These are phyloP conservation scores for Dipodascus albidus DNA, from an alignment of 805 yeast genomes.

Conservation along the genomic window DNA sequence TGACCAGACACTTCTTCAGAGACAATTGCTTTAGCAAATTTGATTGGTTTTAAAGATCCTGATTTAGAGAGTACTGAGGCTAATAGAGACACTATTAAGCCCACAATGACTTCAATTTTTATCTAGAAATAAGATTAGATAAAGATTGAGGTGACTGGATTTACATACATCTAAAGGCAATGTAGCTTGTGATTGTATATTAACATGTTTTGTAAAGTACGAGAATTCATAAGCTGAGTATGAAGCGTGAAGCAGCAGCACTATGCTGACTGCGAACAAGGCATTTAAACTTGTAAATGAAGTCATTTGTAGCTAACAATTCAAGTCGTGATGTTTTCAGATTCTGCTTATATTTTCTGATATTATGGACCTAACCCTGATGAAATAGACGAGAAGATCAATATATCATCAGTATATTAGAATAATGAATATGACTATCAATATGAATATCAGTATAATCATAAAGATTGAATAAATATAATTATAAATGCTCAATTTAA, in stretches of 20 bases:
- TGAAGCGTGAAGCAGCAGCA: background rate
- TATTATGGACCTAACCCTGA: background rate
- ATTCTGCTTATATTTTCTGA: background rate
- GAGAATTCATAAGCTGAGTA: constrained; percentile 4
- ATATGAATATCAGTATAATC: too few relatives aligned
- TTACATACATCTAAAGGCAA: constrained; percentile 3
- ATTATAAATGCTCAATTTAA: too few relatives aligned
- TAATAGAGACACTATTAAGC: constrained; percentile 32
- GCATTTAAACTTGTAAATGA: background rate
- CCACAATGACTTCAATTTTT: constrained; percentile 37
- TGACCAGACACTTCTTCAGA: constrained; percentile 38
- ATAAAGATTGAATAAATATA: too few relatives aligned
- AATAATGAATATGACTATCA: too few relatives aligned
- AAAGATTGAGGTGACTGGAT: constrained; percentile 2
- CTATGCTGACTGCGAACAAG: background rate
- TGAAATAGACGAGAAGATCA: background rate
- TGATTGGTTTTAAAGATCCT: constrained; percentile 34
- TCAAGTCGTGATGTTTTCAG: too few relatives aligned
- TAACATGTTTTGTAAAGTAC: constrained; percentile 10
- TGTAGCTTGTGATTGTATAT: constrained; percentile 7
- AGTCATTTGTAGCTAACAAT: background rate
- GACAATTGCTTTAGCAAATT: constrained; percentile 36
- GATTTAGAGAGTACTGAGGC: constrained; percentile 24
- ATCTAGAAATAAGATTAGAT: constrained; percentile 23
- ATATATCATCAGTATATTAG: too few relatives aligned